A percentile compares a stretch with the other conserved stretches of the same genome.
Evolutionary conservation across 2,329 filamentous ascomycete species (phyloP).

Genomic region (Apiospora sp.): DNA sequence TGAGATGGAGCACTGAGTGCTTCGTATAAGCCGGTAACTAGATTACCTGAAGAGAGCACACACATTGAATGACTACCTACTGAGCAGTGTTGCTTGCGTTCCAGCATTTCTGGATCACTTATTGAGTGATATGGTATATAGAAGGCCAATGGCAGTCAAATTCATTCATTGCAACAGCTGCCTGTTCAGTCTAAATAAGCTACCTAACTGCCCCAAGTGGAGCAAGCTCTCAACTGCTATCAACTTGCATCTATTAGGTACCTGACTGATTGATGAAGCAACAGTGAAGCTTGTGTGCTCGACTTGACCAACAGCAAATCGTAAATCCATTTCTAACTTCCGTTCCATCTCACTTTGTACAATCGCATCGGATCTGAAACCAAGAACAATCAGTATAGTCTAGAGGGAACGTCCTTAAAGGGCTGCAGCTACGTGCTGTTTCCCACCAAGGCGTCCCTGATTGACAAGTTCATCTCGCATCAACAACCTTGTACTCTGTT

Average conservation of each 20-base stretch:
- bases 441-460: background rate
- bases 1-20: background rate
- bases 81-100: too few species aligned
- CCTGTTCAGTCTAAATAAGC: background rate
- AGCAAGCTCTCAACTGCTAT: background rate
- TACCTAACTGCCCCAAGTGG: background rate
- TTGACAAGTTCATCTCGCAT: background rate
- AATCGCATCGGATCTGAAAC: background rate
- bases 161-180: background rate
- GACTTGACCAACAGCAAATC: background rate
- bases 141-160: background rate
- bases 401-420: background rate
- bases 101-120: background rate
- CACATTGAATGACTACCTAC: too few species aligned
- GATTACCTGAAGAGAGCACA: too few species aligned
- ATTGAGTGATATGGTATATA: background rate
- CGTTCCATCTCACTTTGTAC: background rate
- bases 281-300: background rate
- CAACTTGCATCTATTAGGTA: background rate
- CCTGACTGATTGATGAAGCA: background rate
- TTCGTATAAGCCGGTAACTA: too few species aligned
- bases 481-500: background rate
- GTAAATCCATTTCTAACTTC: background rate
- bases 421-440: conserved; percentile 9
- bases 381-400: background rate